Conservation (phyloP, 2,329 filamentous ascomycete species). For the Aspergillus japonicus region DNA sequence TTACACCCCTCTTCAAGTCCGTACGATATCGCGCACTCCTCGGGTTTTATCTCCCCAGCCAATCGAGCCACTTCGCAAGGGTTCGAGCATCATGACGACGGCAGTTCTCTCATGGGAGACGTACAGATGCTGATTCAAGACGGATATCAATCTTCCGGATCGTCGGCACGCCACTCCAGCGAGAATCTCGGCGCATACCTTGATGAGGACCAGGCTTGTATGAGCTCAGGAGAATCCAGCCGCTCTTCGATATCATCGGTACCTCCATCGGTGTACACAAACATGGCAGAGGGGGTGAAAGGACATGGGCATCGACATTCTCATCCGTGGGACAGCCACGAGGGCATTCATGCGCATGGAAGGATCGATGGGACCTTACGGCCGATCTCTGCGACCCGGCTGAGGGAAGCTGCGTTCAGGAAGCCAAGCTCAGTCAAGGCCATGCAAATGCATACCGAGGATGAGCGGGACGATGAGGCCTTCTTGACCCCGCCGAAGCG, state of each 20-base stretch:
- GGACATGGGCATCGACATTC: conserved; percentile 20
- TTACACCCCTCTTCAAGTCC: not conserved
- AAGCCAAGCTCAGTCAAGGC: conserved; percentile 47
- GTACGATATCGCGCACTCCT: not conserved
- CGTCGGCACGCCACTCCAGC: conserved; percentile 31
- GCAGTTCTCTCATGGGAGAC: conserved; percentile 17
- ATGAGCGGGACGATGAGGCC: conserved; percentile 44
- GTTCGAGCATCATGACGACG: conserved; percentile 9
- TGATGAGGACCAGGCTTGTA: conserved; percentile 25
- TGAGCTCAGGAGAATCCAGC: conserved; percentile 36
- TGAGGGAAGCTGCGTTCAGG: conserved; percentile 41
- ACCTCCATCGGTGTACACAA: conserved; percentile 39
- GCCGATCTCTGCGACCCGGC: conserved; percentile 29
- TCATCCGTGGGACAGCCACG: conserved; percentile 20
- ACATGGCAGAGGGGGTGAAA: conserved; percentile 29
- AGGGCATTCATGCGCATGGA: conserved; percentile 10
- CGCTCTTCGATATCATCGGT: conserved; percentile 44
- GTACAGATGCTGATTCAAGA: conserved; percentile 23
- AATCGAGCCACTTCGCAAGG: not conserved
- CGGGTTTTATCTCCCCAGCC: not conserved
- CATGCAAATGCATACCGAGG: conserved; percentile 46
- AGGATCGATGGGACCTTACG: conserved; percentile 22
- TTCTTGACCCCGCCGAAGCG: conserved; percentile 37
- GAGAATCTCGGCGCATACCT: conserved; percentile 27
- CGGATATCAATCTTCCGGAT: conserved; percentile 36